A percentile compares a stretch with the other conserved stretches of the same genome.
Evolutionary conservation across 78 protist genomes (phyloP).

Genomic region (Planoprotostelium fungivorum): DNA sequence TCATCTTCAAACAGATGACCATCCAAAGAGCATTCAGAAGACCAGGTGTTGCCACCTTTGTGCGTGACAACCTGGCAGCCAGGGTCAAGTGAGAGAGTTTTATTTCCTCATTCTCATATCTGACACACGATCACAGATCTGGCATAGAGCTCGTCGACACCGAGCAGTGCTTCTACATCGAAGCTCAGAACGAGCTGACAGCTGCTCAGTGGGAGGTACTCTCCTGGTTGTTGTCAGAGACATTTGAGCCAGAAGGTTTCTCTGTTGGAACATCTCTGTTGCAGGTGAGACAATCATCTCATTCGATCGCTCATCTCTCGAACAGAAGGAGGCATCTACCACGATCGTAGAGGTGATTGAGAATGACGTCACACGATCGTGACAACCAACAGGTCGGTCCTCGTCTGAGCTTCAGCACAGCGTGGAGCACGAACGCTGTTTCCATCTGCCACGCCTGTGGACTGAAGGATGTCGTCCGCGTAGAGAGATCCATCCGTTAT

Average conservation of each 20-base stretch:
- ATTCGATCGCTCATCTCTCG: not conserved
- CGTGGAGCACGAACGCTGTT: slow-evolving; percentile 83
- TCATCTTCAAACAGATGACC: slow-evolving; percentile 9
- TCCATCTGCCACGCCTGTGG: slow-evolving; percentile 65
- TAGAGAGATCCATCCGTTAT: slow-evolving; percentile 75
- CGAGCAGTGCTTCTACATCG: slow-evolving; percentile 57
- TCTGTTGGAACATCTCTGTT: slow-evolving; percentile 16
- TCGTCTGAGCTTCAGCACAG: slow-evolving; percentile 74
- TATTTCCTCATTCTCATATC: not conserved
- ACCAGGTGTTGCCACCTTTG: slow-evolving; percentile 47
- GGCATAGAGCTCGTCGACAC: slow-evolving; percentile 20
- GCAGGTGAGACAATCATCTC: not conserved
- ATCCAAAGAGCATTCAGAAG: slow-evolving; percentile 48
- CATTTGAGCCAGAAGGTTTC: slow-evolving; percentile 52
- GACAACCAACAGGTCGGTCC: slow-evolving; percentile 73
- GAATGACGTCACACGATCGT: not conserved
- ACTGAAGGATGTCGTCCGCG: slow-evolving; percentile 31
- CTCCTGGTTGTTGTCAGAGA: slow-evolving; percentile 54
- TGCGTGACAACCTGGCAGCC: slow-evolving; percentile 3
- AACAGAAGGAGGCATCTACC: not conserved
- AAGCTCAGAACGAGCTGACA: not conserved
- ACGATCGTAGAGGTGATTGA: not conserved
- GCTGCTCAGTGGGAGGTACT: slow-evolving; percentile 4
- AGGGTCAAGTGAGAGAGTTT: not conserved
- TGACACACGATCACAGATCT: not conserved